Evolutionary conservation across 139 green algal species (phyloP).

Genomic region (Astrephomene gubernaculifera): DNA sequence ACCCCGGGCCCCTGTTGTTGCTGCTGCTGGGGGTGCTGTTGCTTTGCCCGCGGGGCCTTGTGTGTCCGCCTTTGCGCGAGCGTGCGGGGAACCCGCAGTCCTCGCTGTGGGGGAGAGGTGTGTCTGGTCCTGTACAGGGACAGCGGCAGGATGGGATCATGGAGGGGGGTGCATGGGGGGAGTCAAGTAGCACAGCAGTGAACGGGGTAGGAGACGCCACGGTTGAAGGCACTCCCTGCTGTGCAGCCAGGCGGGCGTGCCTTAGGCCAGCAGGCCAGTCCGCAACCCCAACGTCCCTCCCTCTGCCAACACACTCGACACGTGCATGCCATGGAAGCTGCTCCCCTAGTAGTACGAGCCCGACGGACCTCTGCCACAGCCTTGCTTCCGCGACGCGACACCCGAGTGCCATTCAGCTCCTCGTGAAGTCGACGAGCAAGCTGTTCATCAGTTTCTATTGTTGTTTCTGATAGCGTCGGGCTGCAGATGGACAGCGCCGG

Average conservation of each 20-base stretch:
- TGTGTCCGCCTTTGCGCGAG: not conserved
- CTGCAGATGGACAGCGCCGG: constrained; percentile 3
- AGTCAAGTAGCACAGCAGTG: not conserved
- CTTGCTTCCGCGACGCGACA: constrained; percentile 45
- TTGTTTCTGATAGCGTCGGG: not conserved
- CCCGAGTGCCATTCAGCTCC: constrained; percentile 63
- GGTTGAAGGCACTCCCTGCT: not conserved
- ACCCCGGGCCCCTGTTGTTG: not conserved
- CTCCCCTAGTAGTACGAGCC: too few relatives aligned
- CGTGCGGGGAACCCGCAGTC: not conserved
- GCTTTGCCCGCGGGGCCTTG: too few relatives aligned
- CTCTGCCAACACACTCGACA: not conserved
- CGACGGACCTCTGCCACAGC: not conserved
- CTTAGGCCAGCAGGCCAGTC: not conserved
- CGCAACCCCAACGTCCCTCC: not conserved
- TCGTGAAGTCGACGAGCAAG: constrained; percentile 75
- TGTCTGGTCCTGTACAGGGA: not conserved
- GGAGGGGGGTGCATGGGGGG: not conserved
- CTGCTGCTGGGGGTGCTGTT: too few relatives aligned
- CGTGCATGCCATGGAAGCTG: too few relatives aligned
- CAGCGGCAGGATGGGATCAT: not conserved
- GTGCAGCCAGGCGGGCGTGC: not conserved
- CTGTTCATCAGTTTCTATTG: constrained; percentile 64
- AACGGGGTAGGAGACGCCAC: not conserved
- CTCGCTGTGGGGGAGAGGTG: not conserved